Conservation (phyloP, 2,329 filamentous ascomycete genomes). For the Bipolaris bicolor region DNA sequence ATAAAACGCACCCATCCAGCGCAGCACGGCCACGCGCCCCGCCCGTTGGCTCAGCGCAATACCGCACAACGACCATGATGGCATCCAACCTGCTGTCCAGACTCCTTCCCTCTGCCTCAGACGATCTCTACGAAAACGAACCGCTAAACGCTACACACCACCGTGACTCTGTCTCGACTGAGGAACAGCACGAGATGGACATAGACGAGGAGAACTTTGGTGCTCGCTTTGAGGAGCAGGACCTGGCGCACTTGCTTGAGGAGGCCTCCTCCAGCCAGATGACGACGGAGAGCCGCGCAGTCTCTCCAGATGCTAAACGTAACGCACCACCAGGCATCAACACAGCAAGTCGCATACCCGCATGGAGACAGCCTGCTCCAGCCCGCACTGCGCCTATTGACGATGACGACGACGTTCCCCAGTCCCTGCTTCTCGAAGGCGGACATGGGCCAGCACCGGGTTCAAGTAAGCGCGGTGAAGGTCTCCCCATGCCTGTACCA, state of each 20-base stretch:
- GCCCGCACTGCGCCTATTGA: conserved; percentile 44
- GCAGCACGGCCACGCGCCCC: conserved; percentile 34
- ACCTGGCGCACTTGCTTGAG: conserved; percentile 62
- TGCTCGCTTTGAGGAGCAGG: conserved; percentile 61
- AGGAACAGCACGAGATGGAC: conserved; percentile 56
- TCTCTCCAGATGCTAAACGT: conserved; percentile 45
- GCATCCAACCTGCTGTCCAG: conserved; percentile 61
- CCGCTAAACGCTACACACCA: conserved; percentile 24
- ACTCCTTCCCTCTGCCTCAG: conserved; percentile 56
- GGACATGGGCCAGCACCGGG: conserved; percentile 44
- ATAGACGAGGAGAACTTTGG: conserved; percentile 58
- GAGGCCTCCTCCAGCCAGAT: conserved; percentile 58
- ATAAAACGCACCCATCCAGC: conserved; percentile 2
- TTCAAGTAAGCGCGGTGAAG: conserved; percentile 29
- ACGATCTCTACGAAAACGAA: conserved; percentile 56
- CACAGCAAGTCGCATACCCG: conserved; percentile 39
- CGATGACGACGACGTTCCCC: conserved; percentile 62
- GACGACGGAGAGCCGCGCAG: conserved; percentile 50
- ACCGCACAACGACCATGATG: conserved; percentile 50
- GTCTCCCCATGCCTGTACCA: conserved; percentile 51
- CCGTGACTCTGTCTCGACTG: conserved; percentile 36
- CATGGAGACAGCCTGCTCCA: conserved; percentile 46
- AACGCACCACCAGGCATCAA: conserved; percentile 37
- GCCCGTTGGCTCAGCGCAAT: conserved; percentile 32
- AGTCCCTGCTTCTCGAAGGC: conserved; percentile 66